A percentile compares a stretch with the other conserved stretches of the same genome.
Evolutionary conservation across 805 yeast species (phyloP).

Genomic region (Metschnikowia picachoensis): DNA sequence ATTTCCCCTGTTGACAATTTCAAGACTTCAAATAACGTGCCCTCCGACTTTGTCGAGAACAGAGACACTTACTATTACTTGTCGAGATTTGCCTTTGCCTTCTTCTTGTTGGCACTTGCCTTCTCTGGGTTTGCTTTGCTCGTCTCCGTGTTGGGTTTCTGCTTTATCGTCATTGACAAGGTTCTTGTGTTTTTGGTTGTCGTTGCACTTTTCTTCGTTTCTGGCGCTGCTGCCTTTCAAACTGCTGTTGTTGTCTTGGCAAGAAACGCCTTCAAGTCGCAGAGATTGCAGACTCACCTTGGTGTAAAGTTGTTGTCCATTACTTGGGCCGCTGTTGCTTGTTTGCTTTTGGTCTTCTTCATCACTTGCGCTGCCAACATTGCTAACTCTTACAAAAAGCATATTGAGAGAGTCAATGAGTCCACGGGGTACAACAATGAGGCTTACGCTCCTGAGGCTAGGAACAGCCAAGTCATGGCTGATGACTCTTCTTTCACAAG

Average conservation of each 20-base stretch:
- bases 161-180: slow-evolving; percentile 52
- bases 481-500: slow-evolving; percentile 44
- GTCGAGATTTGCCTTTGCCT: slow-evolving; percentile 63
- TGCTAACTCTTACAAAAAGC: slow-evolving; percentile 48
- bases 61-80: slow-evolving; percentile 60
- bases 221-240: slow-evolving; percentile 63
- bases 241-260: slow-evolving; percentile 81
- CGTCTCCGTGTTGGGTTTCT: slow-evolving; percentile 50
- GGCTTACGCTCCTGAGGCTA: slow-evolving; percentile 15
- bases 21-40: slow-evolving; percentile 47
- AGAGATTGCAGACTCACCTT: slow-evolving; percentile 41
- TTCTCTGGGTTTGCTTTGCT: slow-evolving; percentile 63
- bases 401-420: slow-evolving; percentile 38
- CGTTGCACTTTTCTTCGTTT: slow-evolving; percentile 49
- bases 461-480: slow-evolving; percentile 23
- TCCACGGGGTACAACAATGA: slow-evolving; percentile 18
- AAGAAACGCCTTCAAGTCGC: slow-evolving; percentile 58
- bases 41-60: slow-evolving; percentile 47
- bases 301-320: slow-evolving; percentile 60
- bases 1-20: slow-evolving; percentile 80
- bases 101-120: slow-evolving; percentile 54
- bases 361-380: slow-evolving; percentile 49
- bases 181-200: slow-evolving; percentile 49
- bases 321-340: slow-evolving; percentile 66
- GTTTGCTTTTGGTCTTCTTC: slow-evolving; percentile 47